Base-by-base conservation (phyloP, 1,284 basidiomycete genomes). In the Apiotrichum mycotoxinovorans region DNA sequence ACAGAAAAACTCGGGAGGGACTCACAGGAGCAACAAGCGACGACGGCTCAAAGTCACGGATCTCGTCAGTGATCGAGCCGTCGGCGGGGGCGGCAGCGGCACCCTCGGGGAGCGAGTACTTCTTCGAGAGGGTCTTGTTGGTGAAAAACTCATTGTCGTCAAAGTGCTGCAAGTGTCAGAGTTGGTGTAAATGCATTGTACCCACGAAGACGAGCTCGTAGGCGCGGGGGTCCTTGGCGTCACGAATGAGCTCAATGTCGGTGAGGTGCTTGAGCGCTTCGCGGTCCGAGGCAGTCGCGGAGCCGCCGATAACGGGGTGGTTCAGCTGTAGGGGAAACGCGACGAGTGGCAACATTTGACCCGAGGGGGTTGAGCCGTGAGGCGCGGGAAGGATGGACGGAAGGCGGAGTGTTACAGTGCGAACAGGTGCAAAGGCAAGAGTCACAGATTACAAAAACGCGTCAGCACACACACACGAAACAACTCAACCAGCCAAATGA, bases 141-240 rank as follows among this genome's bases (percentile, higher is more conserved):
- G 64, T 61, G 63, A 78, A 78, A 67, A 66, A 78, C 2, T 74
- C 74, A 70, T 78, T 78, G 62, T 76, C 72, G 38, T 58, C 63
- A 58, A 78, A 78, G 59, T 72, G 69, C 70, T 71, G 33, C 3
- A 17, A 35, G n/a, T 41, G 40, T 48, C 17, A 25, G 20, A 4
- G 17, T 25, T 18, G 4, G 7, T 2, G 11, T 7, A 17, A 5
- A n/a, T 12, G 20, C 17, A 18, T 1, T 9, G 18, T 5, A 70
- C 74, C 62, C 47, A 78, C 76, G 55, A 78, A 77, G 53, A 73
- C 55, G 23, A 78, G 48, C 59, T 76, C 72, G 54, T 62, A 76
- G 11, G 69, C 68, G 42, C 76, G 63, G 20, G 73, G 74, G 62
- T 78, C 76, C 46, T 71, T 64, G 9, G 52, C 22, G 51, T 78